phyloP scores from a whole-genome alignment of 2,329 filamentous ascomycete species.

The Claviceps sp. region DNA sequence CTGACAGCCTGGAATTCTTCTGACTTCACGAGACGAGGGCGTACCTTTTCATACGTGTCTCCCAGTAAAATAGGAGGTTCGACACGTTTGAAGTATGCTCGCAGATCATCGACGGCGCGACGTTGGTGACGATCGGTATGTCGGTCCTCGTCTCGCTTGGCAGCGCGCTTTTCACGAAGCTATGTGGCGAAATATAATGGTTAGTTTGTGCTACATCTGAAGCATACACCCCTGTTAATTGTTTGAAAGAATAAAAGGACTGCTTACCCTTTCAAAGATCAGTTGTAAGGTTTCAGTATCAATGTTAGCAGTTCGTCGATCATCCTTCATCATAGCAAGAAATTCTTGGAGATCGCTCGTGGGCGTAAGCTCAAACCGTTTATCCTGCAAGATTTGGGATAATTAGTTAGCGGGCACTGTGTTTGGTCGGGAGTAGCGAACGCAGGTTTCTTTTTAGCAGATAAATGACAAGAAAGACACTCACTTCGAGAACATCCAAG shows the following conservation, averaged over 20 bases:
- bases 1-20: conserved; percentile 75
- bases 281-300: conserved; percentile 64
- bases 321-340: conserved; percentile 64
- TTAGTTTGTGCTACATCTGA: background rate
- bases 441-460: background rate
- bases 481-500: conserved; percentile 75
- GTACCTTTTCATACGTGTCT: conserved; percentile 84
- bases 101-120: conserved; percentile 69
- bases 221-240: too few relatives aligned
- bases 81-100: conserved; percentile 76
- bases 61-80: conserved; percentile 66
- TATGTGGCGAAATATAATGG: conserved; percentile 15
- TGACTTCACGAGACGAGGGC: conserved; percentile 62
- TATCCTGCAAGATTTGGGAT: conserved; percentile 45
- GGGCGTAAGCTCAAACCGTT: conserved; percentile 78
- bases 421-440: background rate
- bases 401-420: conserved; percentile 6
- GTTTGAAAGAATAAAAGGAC: background rate
- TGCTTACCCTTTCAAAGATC: conserved; percentile 66
- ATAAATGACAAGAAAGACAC: conserved; percentile 17
- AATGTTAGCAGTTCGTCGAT: conserved; percentile 80
- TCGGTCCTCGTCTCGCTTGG: conserved; percentile 73
- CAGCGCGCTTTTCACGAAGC: conserved; percentile 76
- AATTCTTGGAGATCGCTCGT: conserved; percentile 87
- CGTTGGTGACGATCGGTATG: conserved; percentile 77